Evolutionary conservation across 257 asterid genomes (phyloP), one percentile per base, ranked within the genome.

Genomic region (Marsdenia floribunda): DNA sequence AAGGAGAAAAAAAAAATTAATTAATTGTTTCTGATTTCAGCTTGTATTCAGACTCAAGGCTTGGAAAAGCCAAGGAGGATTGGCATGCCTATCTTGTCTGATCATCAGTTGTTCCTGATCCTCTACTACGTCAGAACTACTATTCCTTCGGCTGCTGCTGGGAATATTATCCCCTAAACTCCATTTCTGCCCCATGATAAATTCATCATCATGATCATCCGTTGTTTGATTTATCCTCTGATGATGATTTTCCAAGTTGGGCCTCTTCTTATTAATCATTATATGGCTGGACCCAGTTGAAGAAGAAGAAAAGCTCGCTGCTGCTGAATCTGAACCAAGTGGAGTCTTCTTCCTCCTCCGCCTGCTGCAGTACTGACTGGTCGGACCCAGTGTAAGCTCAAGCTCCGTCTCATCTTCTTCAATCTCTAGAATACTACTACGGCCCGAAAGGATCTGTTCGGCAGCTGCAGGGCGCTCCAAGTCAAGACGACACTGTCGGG

Each of bases 301-400:
- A 18, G 96, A 88, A 55, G 93, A 91, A 24, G 96, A 91, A 70
- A 88, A 82, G 55, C 90, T 82, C 49, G 47, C 49, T 67, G 83
- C 87, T 63, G 89, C 87, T 47, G 87, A 83, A 82, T 86, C 93
- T 10, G 85, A 77, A 61, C 47, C 63, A 7, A 61, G 46, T 37
- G 78, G 82, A 8, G 83, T 79, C 18, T 76, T 82, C 26, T 78
- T 75, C 2, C 74, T 78, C 73, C 82, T 83, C 12, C 75, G 79
- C 44, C 86, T 81, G 73, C 83, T 81, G 24, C 71, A 6, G 49
- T 7, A 49, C 47, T 84, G 86, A 66, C 89, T 86, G 26, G 82
- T 81, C 44, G 93, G 87, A 40, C 97, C 97, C 40, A 92, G 69
- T n/a, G 97, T 94, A 70, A 94, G 90, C 88, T 92, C 99, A 12